Percentiles rank a stretch among this genome's conserved stretches.
Conservation (phyloP, 805 yeast species). For the Sungouiozyma intestinalis region DNA sequence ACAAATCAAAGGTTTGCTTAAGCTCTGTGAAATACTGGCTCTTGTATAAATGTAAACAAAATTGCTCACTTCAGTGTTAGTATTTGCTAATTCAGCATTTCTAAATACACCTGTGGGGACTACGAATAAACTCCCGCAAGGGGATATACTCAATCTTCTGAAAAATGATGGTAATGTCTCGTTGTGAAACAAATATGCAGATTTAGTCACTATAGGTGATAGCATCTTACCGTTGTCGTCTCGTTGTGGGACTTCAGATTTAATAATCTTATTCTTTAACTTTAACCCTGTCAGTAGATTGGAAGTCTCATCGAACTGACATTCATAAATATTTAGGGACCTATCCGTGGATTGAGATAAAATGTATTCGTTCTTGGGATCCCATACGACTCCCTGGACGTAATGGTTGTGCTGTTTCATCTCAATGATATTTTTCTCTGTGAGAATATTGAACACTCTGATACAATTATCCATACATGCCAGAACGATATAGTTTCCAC, state of each 20-base stretch:
- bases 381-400: constrained; percentile 96
- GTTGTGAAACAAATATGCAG: constrained; percentile 57
- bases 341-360: constrained; percentile 90
- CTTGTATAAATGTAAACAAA: constrained; percentile 77
- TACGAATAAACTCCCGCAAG: constrained; percentile 75
- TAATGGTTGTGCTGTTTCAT: constrained; percentile 64
- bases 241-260: constrained; percentile 45
- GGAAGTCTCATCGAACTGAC: constrained; percentile 9
- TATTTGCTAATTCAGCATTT: constrained; percentile 9
- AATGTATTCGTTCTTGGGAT: constrained; percentile 65
- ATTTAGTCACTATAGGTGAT: constrained; percentile 23
- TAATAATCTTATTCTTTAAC: constrained; percentile 35
- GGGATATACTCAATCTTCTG: constrained; percentile 75
- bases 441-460: constrained; percentile 43
- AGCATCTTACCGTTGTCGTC: constrained; percentile 3
- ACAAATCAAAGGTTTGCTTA: constrained; percentile 62
- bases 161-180: constrained; percentile 88
- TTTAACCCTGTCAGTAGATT: constrained; percentile 13
- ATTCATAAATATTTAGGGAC: constrained; percentile 55
- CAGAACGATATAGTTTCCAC: constrained; percentile 60
- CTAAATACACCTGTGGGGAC: constrained; percentile 68
- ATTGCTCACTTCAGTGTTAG: constrained; percentile 38
- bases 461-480: constrained; percentile 88
- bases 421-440: constrained; percentile 6
- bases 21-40: constrained; percentile 37